Percentiles rank a stretch among this genome's conserved stretches.
Conservation (phyloP, 78 protist genomes). For the Corallochytrium limacisporum region DNA sequence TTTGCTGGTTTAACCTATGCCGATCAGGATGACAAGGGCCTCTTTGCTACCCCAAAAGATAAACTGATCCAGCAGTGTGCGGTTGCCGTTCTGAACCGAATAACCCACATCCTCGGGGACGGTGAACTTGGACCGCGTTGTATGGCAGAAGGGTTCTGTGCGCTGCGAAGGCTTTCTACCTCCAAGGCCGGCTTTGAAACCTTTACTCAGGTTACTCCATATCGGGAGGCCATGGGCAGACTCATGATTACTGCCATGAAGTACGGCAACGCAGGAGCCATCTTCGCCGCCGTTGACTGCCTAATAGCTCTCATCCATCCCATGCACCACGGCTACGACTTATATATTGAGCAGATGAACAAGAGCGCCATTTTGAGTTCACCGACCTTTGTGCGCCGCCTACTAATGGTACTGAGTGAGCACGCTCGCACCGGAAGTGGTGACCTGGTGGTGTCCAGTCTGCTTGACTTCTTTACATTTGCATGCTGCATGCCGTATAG, state of each 20-base stretch:
- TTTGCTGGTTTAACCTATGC: too few species aligned
- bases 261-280: slow-evolving; percentile 27
- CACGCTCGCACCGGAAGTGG: slow-evolving; percentile 38
- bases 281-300: slow-evolving; percentile 37
- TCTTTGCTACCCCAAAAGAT: too few species aligned
- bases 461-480: slow-evolving; percentile 58
- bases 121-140: neutral
- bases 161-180: slow-evolving; percentile 23
- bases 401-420: neutral
- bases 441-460: slow-evolving; percentile 35
- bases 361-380: slow-evolving; percentile 6
- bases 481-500: slow-evolving; percentile 61
- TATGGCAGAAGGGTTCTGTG: slow-evolving; percentile 18
- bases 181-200: slow-evolving; percentile 37
- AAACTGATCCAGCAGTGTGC: too few species aligned
- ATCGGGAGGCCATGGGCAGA: slow-evolving; percentile 1
- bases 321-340: slow-evolving; percentile 45
- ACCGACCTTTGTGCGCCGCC: neutral
- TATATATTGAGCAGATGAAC: slow-evolving; percentile 26
- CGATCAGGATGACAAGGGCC: too few species aligned
- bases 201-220: slow-evolving; percentile 6
- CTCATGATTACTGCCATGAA: neutral
- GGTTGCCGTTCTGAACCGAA: too few species aligned
- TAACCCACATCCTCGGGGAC: too few species aligned
- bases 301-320: slow-evolving; percentile 38